A percentile compares a stretch with the other conserved stretches of the same genome.
phyloP scores from a whole-genome alignment of 2,329 filamentous ascomycete species.

The Botryotinia globosa region DNA sequence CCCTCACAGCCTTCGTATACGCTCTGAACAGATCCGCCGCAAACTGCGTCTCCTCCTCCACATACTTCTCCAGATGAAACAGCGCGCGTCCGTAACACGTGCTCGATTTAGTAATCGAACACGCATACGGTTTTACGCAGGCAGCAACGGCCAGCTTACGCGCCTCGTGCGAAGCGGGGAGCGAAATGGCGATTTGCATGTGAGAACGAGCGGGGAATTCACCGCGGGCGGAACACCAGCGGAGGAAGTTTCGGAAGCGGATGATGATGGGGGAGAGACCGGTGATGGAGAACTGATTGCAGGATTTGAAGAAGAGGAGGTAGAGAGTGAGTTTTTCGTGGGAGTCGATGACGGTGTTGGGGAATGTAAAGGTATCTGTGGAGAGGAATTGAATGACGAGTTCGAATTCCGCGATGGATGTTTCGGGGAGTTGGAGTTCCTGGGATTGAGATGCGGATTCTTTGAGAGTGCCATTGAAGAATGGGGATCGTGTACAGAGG shows the following conservation, averaged over 20 bases:
- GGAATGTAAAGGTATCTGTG: neutral
- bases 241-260: neutral
- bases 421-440: constrained; percentile 15
- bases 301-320: neutral
- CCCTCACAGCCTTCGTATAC: constrained; percentile 6
- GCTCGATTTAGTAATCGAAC: neutral
- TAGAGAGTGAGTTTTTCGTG: neutral
- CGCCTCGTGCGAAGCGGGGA: neutral
- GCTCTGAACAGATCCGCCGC: constrained; percentile 20
- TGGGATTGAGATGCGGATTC: constrained; percentile 16
- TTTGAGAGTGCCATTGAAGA: constrained; percentile 21
- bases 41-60: constrained; percentile 24
- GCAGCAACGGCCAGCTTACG: neutral
- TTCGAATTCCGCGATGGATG: constrained; percentile 20
- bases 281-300: constrained; percentile 29
- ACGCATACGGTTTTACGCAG: neutral
- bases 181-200: neutral
- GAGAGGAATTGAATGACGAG: constrained; percentile 25
- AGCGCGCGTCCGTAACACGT: neutral
- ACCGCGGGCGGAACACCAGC: neutral
- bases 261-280: neutral
- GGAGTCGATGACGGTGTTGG: neutral
- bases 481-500: constrained; percentile 21
- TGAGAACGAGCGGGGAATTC: neutral
- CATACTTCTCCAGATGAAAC: constrained; percentile 19